Evolutionary conservation across 208 protist species (phyloP).

Genomic region (Tritrichomonas foetus): DNA sequence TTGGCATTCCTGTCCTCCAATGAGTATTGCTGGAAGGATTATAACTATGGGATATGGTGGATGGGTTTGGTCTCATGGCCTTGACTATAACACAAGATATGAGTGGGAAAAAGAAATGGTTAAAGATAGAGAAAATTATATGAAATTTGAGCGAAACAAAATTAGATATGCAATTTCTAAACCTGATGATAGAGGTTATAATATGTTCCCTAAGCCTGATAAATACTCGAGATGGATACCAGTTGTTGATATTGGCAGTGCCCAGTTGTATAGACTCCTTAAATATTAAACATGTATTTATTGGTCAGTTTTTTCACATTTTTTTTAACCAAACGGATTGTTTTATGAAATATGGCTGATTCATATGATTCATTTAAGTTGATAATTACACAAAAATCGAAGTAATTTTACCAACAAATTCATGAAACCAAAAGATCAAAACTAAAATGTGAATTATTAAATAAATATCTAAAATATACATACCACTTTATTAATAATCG

Average conservation of each 20-base stretch:
- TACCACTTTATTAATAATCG: too few species aligned
- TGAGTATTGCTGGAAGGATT: background rate
- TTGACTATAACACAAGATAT: background rate
- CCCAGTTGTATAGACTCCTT: background rate
- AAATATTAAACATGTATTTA: background rate
- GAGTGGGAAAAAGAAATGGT: background rate
- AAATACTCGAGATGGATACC: background rate
- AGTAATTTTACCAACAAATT: too few species aligned
- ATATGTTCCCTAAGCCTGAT: background rate
- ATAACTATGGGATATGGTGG: background rate
- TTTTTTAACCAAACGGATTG: background rate
- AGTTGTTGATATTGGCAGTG: background rate
- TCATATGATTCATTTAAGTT: too few species aligned
- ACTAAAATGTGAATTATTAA: too few species aligned
- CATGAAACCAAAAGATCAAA: too few species aligned
- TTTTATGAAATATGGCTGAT: background rate
- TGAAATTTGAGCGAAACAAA: background rate
- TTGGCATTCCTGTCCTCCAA: background rate
- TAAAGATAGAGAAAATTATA: background rate
- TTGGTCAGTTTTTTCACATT: background rate
- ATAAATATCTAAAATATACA: too few species aligned
- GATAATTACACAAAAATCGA: too few species aligned
- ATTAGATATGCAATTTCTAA: background rate
- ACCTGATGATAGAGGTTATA: background rate
- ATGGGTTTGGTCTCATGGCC: constrained; percentile 4